Base-by-base conservation (phyloP, 495 filamentous ascomycete genomes). In the Neurospora africana region DNA sequence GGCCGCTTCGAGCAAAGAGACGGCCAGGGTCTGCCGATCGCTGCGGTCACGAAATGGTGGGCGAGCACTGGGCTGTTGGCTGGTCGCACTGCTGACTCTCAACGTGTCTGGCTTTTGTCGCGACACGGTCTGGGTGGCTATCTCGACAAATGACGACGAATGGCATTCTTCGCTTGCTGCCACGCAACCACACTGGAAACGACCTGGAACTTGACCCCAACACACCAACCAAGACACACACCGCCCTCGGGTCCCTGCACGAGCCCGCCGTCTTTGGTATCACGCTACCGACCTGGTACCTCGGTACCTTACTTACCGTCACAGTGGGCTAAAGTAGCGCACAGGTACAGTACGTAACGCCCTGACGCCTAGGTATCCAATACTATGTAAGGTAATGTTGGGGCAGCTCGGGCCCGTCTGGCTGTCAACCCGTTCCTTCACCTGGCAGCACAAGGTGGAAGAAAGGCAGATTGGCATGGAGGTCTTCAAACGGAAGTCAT, bases 141-240 rank as follows among this genome's bases (percentile, higher is more conserved):
- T 67, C 38, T 21, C 41, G 41, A n/a, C 37, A 70, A 39, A 78
- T 77, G 77, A 76, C 71, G 74, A 74, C 77, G 76, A 80, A 79
- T 80, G 76, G 76, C 69, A 69, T 73, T 70, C 68, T 67, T 70
- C 53, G 38, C 53, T 68, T 35, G 70, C 75, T 72, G 73, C 73
- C 77, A 75, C 73, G 74, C 72, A 75, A 72, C 69, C 38, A 67
- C 23, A 73, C 53, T 61, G 53, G 53, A 61, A 61, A 33, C 53
- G 53, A 61, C 53, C 53, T 61, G 53, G 53, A 33, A 65, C 53
- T 19, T 19, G 27, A 65, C 53, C 27, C 53, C 33, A 65, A 65
- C 53, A 65, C 53, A 65, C 53, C 53, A 65, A 65, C 53, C 53
- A 65, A 33, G 53, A 65, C 53, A 65, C 53, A 65, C 53, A 65